These are phyloP conservation scores for Bruguiera hainesii DNA, from an alignment of 441 rosid genomes.

Conservation along the genomic window DNA sequence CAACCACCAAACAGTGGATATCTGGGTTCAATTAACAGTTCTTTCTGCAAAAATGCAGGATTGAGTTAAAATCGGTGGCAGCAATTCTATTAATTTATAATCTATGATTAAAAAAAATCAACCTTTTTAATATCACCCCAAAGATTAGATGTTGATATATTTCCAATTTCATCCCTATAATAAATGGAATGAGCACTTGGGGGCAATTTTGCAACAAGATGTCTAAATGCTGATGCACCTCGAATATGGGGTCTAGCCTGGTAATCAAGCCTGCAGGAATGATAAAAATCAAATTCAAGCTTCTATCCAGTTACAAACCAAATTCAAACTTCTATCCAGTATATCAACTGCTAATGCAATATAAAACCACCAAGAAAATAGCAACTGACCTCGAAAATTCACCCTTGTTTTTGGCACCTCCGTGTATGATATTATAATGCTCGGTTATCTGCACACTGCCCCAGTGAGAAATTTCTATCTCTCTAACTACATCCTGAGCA, in stretches of 20 bases:
- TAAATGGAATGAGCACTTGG: conserved; percentile 91
- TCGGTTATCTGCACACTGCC: conserved; percentile 88
- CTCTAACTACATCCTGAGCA: conserved; percentile 72
- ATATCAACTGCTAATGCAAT: not conserved
- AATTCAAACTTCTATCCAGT: conserved; percentile 10
- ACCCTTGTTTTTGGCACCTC: conserved; percentile 83
- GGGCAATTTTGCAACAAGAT: conserved; percentile 79
- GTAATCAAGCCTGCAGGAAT: conserved; percentile 68
- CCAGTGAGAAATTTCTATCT: conserved; percentile 97
- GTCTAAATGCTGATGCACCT: conserved; percentile 71
- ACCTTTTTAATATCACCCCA: conserved; percentile 87
- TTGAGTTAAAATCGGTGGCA: conserved; percentile 26
- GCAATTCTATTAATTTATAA: not conserved
- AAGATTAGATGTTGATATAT: conserved; percentile 87
- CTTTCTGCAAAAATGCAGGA: conserved; percentile 55
- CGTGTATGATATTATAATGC: conserved; percentile 69
- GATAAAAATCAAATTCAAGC: conserved; percentile 20
- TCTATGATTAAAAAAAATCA: conserved; percentile 7
- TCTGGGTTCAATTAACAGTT: conserved; percentile 83
- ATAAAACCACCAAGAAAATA: not conserved
- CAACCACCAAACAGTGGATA: conserved; percentile 97
- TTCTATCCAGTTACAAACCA: conserved; percentile 13
- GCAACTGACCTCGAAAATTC: conserved; percentile 76
- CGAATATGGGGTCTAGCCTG: conserved; percentile 65
- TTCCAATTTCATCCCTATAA: conserved; percentile 94